Base-by-base conservation (phyloP, 2,329 filamentous ascomycete species). In the Pseudogymnoascus sp. region DNA sequence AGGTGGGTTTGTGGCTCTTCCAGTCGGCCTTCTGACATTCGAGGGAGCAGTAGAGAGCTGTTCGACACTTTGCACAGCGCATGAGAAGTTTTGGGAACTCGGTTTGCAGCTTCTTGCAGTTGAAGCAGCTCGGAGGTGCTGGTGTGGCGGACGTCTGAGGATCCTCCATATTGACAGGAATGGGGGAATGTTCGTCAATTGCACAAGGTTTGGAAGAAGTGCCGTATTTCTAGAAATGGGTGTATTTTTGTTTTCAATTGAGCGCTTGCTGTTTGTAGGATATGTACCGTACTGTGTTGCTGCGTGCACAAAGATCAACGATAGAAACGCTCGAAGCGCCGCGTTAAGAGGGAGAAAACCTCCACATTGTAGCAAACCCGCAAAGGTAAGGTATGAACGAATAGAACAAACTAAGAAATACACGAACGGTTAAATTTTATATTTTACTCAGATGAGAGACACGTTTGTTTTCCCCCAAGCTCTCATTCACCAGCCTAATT, bases 1-100 rank as follows among this genome's bases (percentile, higher is more conserved):
- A 72, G 14, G 64, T 21, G 28, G 64, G 64, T 62, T 72, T 72
- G 62, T 72, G 70, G 14, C n/a, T 38, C 62, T 69, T 69, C 64
- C 67, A 71, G 37, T 71, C 56, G 4, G 36, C 59, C 42, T 65
- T 66, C 59, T 72, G 69, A 60, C 71, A 73, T 18, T 67, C 67
- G 11, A 62, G 66, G 1, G 67, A 68, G 65, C 70, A 73, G 53
- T 73, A 72, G 44, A 63, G 60, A 1, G 63, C 60, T 31, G 66
- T 67, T 56, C 64, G 66, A 62, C 70, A 73, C 46, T 67, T 67
- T 21, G 59, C 34, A 50, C 69, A 72, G 4, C 61, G 65, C 56
- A 67, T 69, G 14, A 68, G 59, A 1, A n/a, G n/a, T 25, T 53
- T 3, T 34, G 25, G 10, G 4, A 31, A 2, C 25, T 56, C 46